These are phyloP conservation scores for Podila horticola DNA, from an alignment of 192 early-diverging fungal genomes.

Conservation along the genomic window DNA sequence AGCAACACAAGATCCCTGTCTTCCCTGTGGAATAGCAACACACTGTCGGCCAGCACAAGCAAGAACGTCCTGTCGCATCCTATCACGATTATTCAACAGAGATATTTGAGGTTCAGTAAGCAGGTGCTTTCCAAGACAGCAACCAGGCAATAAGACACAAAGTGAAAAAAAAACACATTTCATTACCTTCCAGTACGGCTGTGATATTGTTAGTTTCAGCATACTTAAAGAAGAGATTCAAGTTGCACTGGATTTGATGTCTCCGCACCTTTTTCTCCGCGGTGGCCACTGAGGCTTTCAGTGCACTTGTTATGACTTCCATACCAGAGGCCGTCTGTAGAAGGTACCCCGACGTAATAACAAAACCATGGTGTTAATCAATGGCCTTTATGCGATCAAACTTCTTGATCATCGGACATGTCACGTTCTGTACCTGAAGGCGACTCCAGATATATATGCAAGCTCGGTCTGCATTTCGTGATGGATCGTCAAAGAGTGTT, in stretches of 20 bases:
- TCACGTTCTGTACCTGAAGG: slow-evolving; percentile 1
- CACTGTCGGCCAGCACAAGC: slow-evolving; percentile 25
- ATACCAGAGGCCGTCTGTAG: no score
- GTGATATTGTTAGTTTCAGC: not conserved
- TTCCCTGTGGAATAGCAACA: slow-evolving; percentile 28
- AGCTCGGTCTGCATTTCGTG: slow-evolving; percentile 16
- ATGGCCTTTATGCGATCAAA: not conserved
- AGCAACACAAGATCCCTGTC: slow-evolving; percentile 4
- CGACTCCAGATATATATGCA: slow-evolving; percentile 18
- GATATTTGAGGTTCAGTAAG: not conserved
- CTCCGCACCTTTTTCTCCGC: slow-evolving; percentile 16
- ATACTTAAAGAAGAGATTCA: slow-evolving; percentile 4
- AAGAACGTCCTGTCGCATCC: slow-evolving; percentile 22
- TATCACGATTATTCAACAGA: not conserved
- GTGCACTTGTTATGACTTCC: not conserved
- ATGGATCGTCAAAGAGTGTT: slow-evolving; percentile 5
- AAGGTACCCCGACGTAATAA: not conserved
- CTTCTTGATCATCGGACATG: not conserved
- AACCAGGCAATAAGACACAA: not conserved
- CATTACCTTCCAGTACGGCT: not conserved
- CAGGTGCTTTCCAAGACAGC: not conserved
- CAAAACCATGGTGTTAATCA: not conserved
- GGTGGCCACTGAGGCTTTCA: not conserved
- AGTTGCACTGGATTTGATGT: slow-evolving; percentile 13
- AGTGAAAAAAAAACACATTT: not conserved